phyloP scores from a whole-genome alignment of 169 alveolate genomes.

The Perkinsus chesapeaki region DNA sequence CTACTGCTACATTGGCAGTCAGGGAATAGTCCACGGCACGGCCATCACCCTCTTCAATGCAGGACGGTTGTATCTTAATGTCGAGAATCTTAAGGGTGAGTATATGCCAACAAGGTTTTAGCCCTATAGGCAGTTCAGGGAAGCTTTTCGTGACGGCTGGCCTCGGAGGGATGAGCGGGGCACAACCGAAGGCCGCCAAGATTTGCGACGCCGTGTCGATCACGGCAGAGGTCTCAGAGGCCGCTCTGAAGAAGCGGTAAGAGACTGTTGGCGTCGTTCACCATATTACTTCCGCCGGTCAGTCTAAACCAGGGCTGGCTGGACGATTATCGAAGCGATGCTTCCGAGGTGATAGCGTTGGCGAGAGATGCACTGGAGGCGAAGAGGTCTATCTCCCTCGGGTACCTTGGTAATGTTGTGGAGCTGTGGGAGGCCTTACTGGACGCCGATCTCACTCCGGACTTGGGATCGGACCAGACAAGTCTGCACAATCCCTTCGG shows the following conservation, averaged over 20 bases:
- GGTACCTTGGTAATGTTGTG: constrained; percentile 43
- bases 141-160: constrained; percentile 46
- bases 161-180: constrained; percentile 60
- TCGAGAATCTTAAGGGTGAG: constrained; percentile 18
- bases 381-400: constrained; percentile 9
- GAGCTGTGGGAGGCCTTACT: constrained; percentile 51
- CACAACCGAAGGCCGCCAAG: constrained; percentile 51
- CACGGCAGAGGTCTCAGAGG: constrained; percentile 39
- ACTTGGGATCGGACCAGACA: constrained; percentile 48
- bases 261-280: background rate
- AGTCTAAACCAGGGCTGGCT: constrained; percentile 45
- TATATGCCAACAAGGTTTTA: background rate
- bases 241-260: constrained; percentile 36
- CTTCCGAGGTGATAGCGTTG: constrained; percentile 24
- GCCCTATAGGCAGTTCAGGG: background rate
- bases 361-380: constrained; percentile 34
- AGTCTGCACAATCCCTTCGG: constrained; percentile 44
- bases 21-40: constrained; percentile 57
- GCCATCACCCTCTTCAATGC: constrained; percentile 47
- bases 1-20: constrained; percentile 47
- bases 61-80: constrained; percentile 10
- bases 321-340: constrained; percentile 27
- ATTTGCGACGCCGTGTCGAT: constrained; percentile 44
- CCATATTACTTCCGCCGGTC: background rate
- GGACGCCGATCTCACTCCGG: constrained; percentile 23